Evolutionary conservation across 805 yeast genomes (phyloP), one percentile per base, ranked within the genome.

Genomic region (Yarrowia sp.): DNA sequence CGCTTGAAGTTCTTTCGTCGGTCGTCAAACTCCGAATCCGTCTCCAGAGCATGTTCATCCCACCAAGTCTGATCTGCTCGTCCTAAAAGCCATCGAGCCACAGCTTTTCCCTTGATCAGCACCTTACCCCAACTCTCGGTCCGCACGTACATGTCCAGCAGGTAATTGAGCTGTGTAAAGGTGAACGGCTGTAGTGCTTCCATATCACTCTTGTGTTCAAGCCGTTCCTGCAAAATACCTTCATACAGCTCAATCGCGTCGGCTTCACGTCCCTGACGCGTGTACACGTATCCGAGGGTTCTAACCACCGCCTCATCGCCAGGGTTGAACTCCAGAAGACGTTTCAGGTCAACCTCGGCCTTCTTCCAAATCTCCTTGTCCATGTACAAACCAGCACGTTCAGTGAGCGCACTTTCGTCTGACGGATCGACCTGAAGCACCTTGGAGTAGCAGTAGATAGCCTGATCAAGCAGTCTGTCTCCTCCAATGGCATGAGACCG

Each of bases 81-180:
- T 13, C 78, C 79, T 66, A 88, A 91, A 14, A 93, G 83, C 95
- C 96, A 92, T 67, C 99, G 79, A 0, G 96, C 84, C 10, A 89
- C 88, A 33, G 81, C 77, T 69, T 88, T 88, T 36, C 91, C 82
- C 0, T 86, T 79, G 65, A 81, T 82, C 15, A 91, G 81, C 1
- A 92, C 95, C 10, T 83, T 78, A 9, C 74, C 74, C 80, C 85
- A 88, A 4, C 88, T 85, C 48, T 84, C 85, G 65, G 85, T 87
- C 63, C 85, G 84, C n/a, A 86, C 80, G 70, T 89, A 88, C 42
- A 93, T 77, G 71, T 95, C 98, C 8, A 89, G 82, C 47, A 93
- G 78, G 66, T 91, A 90, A 71, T 95, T 93, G 55, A 93, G 79
- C 66, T 90, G 92, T 0, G 96, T 88, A 96, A 96, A 95, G 57